Conservation (phyloP, 495 filamentous ascomycete genomes). For the Letharia columbiana region DNA sequence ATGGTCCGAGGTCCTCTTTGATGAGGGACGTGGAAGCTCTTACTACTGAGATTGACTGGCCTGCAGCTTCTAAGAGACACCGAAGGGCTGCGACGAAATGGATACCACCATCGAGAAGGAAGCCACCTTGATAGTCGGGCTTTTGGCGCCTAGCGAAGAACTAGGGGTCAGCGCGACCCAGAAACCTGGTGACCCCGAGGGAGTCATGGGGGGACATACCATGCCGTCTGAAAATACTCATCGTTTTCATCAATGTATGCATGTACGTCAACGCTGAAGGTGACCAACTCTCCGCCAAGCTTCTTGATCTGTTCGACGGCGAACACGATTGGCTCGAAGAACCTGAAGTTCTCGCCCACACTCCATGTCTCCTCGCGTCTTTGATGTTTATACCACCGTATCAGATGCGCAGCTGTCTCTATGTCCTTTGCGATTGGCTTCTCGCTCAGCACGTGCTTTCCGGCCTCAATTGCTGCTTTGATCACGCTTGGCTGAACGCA, state of each 20-base stretch:
- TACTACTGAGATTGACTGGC: conserved; percentile 13
- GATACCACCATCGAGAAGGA: conserved; percentile 18
- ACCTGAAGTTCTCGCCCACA: conserved; percentile 20
- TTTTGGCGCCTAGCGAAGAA: conserved; percentile 8
- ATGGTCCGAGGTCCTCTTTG: conserved; percentile 3
- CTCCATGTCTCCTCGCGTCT: conserved; percentile 14
- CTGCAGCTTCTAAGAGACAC: conserved; percentile 10
- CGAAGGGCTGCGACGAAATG: conserved; percentile 16
- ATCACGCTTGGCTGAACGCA: conserved; percentile 23
- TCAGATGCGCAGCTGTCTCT: conserved; percentile 11
- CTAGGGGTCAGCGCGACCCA: neutral
- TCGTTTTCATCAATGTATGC: conserved; percentile 15
- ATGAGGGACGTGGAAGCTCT: conserved; percentile 16
- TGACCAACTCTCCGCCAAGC: conserved; percentile 14
- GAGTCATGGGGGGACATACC: conserved; percentile 3
- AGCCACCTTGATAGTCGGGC: conserved; percentile 6
- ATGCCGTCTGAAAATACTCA: conserved; percentile 10
- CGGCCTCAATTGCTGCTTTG: conserved; percentile 18
- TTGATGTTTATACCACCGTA: conserved; percentile 16
- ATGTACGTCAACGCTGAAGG: conserved; percentile 16
- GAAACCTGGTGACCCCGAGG: neutral
- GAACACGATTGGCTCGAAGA: conserved; percentile 14
- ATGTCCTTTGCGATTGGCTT: conserved; percentile 19
- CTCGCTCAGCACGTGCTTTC: conserved; percentile 29
- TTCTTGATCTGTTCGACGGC: conserved; percentile 10